A percentile compares a stretch with the other conserved stretches of the same genome.
Conservation (phyloP, 1,139 yeast species). For the Diutina catenulata region DNA sequence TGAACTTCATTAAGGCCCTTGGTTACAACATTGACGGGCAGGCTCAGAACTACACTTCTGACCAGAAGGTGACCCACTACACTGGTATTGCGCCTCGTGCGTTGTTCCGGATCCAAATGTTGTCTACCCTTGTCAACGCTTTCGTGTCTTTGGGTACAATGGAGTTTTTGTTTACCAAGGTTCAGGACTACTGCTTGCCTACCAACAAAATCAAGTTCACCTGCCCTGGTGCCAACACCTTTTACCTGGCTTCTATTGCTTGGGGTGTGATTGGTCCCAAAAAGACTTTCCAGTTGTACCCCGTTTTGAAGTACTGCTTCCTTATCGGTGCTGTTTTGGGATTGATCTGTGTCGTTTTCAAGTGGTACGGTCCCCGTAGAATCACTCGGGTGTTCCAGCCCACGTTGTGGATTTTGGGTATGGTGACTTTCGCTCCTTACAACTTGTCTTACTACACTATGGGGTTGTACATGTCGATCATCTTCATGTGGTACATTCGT, state of each 20-base stretch:
- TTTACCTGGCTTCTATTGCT: slow-evolving; percentile 40
- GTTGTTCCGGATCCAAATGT: slow-evolving; percentile 44
- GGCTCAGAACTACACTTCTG: slow-evolving; percentile 44
- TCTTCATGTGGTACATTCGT: slow-evolving; percentile 43
- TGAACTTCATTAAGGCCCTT: slow-evolving; percentile 45
- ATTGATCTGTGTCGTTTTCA: slow-evolving; percentile 35
- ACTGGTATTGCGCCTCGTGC: slow-evolving; percentile 50
- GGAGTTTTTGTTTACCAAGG: slow-evolving; percentile 32
- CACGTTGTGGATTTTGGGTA: slow-evolving; percentile 36
- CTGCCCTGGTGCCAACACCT: slow-evolving; percentile 36
- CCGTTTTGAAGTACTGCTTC: slow-evolving; percentile 43
- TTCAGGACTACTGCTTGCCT: slow-evolving; percentile 35
- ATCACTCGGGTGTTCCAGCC: slow-evolving; percentile 29
- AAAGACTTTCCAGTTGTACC: slow-evolving; percentile 8
- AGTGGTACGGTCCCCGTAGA: neutral
- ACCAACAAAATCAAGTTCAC: slow-evolving; percentile 29
- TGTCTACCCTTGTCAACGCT: slow-evolving; percentile 29
- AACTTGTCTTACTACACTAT: slow-evolving; percentile 43
- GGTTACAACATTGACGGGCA: slow-evolving; percentile 52
- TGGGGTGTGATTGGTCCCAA: slow-evolving; percentile 65
- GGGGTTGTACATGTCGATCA: slow-evolving; percentile 34
- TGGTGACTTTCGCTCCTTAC: slow-evolving; percentile 39
- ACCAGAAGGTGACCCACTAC: slow-evolving; percentile 52
- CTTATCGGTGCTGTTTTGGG: slow-evolving; percentile 56
- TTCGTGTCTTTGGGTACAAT: slow-evolving; percentile 42